These are phyloP conservation scores for Chrysanthemum seticuspe DNA, from an alignment of 129 eudicot species.

Conservation along the genomic window DNA sequence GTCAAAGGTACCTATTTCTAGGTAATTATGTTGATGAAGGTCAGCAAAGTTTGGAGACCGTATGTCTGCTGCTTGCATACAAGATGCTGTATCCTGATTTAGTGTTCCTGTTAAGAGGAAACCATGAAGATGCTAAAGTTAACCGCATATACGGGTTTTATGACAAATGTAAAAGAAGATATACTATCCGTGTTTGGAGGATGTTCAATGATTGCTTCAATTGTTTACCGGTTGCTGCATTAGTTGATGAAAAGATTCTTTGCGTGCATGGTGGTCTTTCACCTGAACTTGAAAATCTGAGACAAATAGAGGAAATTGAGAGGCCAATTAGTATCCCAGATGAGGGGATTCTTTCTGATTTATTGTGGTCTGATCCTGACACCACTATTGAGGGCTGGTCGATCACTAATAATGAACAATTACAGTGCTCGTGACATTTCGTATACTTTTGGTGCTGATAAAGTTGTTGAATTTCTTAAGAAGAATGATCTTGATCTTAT, in stretches of 20 bases:
- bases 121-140: constrained; percentile 90
- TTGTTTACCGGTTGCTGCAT: constrained; percentile 80
- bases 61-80: constrained; percentile 78
- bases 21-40: constrained; percentile 94
- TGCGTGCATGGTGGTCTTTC: constrained; percentile 98
- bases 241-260: constrained; percentile 70
- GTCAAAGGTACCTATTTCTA: constrained; percentile 67
- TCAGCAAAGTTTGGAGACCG: constrained; percentile 87
- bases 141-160: constrained; percentile 79
- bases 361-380: constrained; percentile 85
- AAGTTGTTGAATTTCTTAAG: constrained; percentile 50
- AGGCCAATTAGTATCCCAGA: constrained; percentile 84
- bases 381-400: constrained; percentile 65
- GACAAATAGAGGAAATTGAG: constrained; percentile 55
- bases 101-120: constrained; percentile 72
- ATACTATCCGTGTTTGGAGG: constrained; percentile 83
- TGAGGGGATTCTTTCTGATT: constrained; percentile 69
- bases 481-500: constrained; percentile 56
- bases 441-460: constrained; percentile 72
- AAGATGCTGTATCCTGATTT: constrained; percentile 73
- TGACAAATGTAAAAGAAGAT: constrained; percentile 85
- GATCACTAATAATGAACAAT: neutral
- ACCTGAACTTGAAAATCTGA: constrained; percentile 52
- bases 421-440: constrained; percentile 83
- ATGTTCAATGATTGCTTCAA: constrained; percentile 82